Percentiles rank a stretch among this genome's conserved stretches.
These are phyloP conservation scores for Neofusicoccum laricinum DNA, from an alignment of 2,329 filamentous ascomycete genomes.

Conservation along the genomic window DNA sequence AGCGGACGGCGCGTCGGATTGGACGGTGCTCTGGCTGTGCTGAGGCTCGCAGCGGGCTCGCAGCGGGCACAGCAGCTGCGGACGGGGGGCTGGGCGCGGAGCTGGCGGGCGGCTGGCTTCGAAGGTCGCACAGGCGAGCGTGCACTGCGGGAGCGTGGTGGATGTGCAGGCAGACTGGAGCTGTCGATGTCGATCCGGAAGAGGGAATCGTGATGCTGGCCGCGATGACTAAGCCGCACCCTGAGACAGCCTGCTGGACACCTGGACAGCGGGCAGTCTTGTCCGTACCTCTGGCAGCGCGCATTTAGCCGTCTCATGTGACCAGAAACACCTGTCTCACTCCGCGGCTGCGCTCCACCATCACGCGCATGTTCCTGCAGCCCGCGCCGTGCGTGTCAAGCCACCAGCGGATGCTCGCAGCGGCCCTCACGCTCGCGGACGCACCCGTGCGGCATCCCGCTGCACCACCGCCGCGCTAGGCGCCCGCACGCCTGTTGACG, in stretches of 20 bases:
- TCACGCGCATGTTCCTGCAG: slow-evolving; percentile 11
- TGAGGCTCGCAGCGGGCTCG: not conserved
- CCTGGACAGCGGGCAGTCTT: not conserved
- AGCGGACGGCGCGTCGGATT: slow-evolving; percentile 8
- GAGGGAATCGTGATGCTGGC: slow-evolving; percentile 17
- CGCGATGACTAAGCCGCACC: slow-evolving; percentile 6
- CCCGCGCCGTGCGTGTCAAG: not conserved
- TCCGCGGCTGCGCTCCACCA: not conserved
- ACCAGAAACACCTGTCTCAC: not conserved
- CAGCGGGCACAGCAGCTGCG: not conserved
- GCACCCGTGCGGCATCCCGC: not conserved
- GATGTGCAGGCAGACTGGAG: slow-evolving; percentile 8
- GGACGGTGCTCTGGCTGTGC: not conserved
- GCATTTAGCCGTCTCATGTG: not conserved
- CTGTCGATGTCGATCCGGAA: slow-evolving; percentile 13
- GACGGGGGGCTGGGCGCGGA: not conserved
- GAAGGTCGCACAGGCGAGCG: slow-evolving; percentile 3
- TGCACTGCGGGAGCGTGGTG: not conserved
- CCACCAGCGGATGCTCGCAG: not conserved
- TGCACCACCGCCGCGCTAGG: not conserved
- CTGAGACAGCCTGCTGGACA: not conserved
- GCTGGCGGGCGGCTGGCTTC: not conserved
- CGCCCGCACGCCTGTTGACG: not conserved
- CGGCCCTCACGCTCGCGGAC: not conserved
- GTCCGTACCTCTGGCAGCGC: not conserved